Base-by-base conservation (phyloP, 192 early-diverging fungal genomes). In the Pilaira anomala region DNA sequence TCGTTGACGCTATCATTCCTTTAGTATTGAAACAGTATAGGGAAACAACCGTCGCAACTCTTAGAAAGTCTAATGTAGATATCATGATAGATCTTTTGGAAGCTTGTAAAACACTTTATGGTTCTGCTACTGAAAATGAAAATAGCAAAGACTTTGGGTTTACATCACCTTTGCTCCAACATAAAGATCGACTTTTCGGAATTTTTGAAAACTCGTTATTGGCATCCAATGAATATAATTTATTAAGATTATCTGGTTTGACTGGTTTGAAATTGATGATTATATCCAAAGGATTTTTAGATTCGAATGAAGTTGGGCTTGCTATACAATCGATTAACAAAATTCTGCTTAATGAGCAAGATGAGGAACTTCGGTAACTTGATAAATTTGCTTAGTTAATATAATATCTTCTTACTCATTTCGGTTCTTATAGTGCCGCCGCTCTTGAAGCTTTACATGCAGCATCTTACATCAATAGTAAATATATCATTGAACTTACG, bases 121-220 rank as follows among this genome's bases (percentile, higher is more conserved):
- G 86, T 29, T 60, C 82, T 9, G 60, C 73, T 24, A 72, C 67
- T 40, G 19, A 76, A 16, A 62, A 66, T 18, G 41, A 60, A 33
- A 64, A 69, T 57, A 57, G 68, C 80, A 70, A 76, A 56, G 81
- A 86, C 42, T 52, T 71, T 13, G 83, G 83, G 25, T 73, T 85
- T 58, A 59, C 73, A 14, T 85, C 79, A 7, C 89, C 91, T 21
- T 68, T 94, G 33, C 64, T 87, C 5, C 48, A 85, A 0, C 91
- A 83, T 63, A 93, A 96, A 70, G 84, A 84, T 65, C 80, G 85
- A n/a, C 77, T 91, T 59, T 87, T 93, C 61, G 83, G 78, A 45
- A 68, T 91, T 3, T 95, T 90, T 62, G 83, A 81, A 18, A 75
- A 80, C 7, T 83, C 91, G 8, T 65, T 88, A 5, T 69, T 87